Evolutionary conservation across 441 rosid species (phyloP), one percentile per base, ranked within the genome.

Genomic region (Corymbia calophylla): DNA sequence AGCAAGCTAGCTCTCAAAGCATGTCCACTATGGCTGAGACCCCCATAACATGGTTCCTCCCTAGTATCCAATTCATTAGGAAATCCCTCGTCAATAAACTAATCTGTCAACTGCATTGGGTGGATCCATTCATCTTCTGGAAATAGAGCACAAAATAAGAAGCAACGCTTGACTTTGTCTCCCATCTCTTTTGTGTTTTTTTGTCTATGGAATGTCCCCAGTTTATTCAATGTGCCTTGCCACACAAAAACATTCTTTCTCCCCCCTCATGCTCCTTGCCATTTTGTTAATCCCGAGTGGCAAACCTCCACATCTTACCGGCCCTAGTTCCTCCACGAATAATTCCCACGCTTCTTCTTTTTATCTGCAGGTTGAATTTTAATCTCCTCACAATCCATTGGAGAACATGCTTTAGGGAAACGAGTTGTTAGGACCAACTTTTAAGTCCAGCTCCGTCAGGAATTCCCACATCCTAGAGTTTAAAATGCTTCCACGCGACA

Each of bases 191-290:
- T 55, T 8, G 58, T 55, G 21, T 55, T 19, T 53, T 55, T 54
- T 54, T 15, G 5, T 16, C 25, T 54, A 19, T 54, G 58, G 58
- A 54, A 54, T 54, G 9, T 54, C 58, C 19, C 25, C 58, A 93
- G 47, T 54, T 88, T 62, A n/a, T 18, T 51, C 68, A 90, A 44
- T 11, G 89, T 88, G 82, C 60, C 81, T 27, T 88, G 49, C 92
- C 92, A 86, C 29, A 64, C 89, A 39, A 6, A 0, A n/a, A 86
- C n/a, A 21, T 87, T 85, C 39, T 39, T 39, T 21, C 25, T 88
- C 89, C 87, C 90, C 91, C 21, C 68, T 89, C 93, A 90, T 88
- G 84, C 89, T 70, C 27, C 87, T 88, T 15, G 88, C 93, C 4
- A 89, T 35, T 5, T 58, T 73, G 27, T 88, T 32, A 44, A 92